These are phyloP conservation scores for Starmerella cellae DNA, from an alignment of 805 yeast species.

Conservation along the genomic window DNA sequence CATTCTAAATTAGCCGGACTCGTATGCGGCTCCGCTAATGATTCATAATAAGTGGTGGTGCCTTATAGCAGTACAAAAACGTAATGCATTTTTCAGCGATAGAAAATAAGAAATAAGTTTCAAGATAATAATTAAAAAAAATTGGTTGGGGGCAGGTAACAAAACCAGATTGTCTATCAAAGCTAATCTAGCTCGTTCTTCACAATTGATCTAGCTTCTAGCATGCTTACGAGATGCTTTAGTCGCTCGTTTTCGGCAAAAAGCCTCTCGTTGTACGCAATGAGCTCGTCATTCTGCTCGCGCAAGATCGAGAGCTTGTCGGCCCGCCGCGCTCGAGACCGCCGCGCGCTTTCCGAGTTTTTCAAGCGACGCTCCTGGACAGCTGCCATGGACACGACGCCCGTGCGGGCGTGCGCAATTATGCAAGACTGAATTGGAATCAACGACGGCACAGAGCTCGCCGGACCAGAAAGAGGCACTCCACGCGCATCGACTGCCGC, in stretches of 20 bases:
- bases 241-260: constrained; percentile 10
- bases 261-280: constrained; percentile 3
- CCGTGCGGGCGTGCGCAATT: constrained; percentile 14
- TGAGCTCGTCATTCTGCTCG: constrained; percentile 8
- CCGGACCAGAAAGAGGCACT: no score
- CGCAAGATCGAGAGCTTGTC: constrained; percentile 10
- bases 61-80: no score
- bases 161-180: no score
- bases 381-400: constrained; percentile 11
- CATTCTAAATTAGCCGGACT: no score
- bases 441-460: neutral
- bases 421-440: constrained; percentile 15
- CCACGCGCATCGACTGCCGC: no score
- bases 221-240: constrained; percentile 1
- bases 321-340: constrained; percentile 66
- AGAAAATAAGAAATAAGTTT: no score
- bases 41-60: no score
- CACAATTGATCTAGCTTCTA: constrained; percentile 1
- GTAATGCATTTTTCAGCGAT: no score
- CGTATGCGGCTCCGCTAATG: no score
- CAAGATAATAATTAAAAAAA: no score
- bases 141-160: no score
- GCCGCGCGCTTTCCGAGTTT: constrained; percentile 85
- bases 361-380: constrained; percentile 46
- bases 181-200: neutral